Percentiles rank a stretch among this genome's conserved stretches.
Evolutionary conservation across 2,329 filamentous ascomycete genomes (phyloP).

Genomic region (Sporothrix mexicana): DNA sequence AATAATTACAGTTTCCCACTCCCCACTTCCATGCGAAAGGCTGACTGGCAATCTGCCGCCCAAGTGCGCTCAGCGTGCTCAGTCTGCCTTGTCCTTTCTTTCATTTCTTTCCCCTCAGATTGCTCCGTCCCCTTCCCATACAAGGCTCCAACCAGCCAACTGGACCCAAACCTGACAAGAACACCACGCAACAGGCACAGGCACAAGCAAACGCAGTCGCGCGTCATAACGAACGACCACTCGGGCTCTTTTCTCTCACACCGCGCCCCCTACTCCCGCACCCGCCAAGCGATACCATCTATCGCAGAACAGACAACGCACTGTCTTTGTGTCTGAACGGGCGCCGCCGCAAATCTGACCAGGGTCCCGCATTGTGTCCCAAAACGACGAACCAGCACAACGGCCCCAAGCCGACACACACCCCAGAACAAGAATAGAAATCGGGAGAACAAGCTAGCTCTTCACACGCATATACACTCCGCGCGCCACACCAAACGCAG

Average conservation of each 20-base stretch:
- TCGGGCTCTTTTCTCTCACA: constrained; percentile 3
- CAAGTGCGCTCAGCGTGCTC: not conserved
- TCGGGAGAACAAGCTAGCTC: constrained; percentile 25
- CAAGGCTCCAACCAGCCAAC: not conserved
- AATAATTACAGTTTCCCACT: constrained; percentile 40
- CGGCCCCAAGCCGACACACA: constrained; percentile 18
- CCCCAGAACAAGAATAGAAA: constrained; percentile 32
- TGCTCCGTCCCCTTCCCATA: not conserved
- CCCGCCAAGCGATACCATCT: constrained; percentile 10
- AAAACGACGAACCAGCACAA: not conserved
- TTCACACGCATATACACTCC: constrained; percentile 26
- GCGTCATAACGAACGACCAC: constrained; percentile 25
- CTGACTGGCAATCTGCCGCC: constrained; percentile 46
- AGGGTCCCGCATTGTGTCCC: constrained; percentile 31
- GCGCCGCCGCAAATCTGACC: constrained; percentile 26
- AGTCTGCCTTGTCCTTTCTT: constrained; percentile 51
- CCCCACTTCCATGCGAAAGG: constrained; percentile 44
- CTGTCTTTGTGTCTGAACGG: constrained; percentile 33
- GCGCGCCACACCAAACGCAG: constrained; percentile 21
- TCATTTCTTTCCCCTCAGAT: not conserved
- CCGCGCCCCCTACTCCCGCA: constrained; percentile 17
- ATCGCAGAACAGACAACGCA: constrained; percentile 36
- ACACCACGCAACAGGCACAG: constrained; percentile 4
- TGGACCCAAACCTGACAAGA: constrained; percentile 16
- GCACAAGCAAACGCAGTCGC: not conserved